Evolutionary conservation across 164 flowering plant genomes (phyloP).

Genomic region (Hamamelis virginiana): DNA sequence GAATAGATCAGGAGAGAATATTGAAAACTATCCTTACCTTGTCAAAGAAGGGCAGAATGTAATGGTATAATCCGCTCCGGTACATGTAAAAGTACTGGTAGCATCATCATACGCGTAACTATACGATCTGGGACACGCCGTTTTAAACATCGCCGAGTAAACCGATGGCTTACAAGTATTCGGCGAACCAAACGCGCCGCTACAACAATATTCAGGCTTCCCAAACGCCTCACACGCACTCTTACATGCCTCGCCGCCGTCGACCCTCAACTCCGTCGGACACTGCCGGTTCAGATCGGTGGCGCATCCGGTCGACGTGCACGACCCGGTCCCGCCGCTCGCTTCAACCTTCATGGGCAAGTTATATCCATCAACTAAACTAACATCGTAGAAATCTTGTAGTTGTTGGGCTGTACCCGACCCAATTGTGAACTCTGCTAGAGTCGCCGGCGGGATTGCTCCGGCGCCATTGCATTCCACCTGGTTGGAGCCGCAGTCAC

Average conservation of each 20-base stretch:
- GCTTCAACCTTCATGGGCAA: conserved; percentile 57
- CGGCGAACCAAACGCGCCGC: conserved; percentile 54
- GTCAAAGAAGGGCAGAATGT: conserved; percentile 63
- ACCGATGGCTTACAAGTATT: conserved; percentile 54
- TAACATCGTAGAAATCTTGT: conserved; percentile 75
- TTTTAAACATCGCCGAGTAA: conserved; percentile 58
- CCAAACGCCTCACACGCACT: conserved; percentile 79
- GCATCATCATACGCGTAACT: conserved; percentile 74
- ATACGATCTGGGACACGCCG: conserved; percentile 63
- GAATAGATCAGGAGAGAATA: no score
- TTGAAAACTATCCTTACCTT: conserved; percentile 26
- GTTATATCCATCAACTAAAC: conserved; percentile 80
- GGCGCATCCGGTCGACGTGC: conserved; percentile 55
- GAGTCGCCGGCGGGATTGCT: conserved; percentile 59
- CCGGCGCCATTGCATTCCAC: conserved; percentile 57
- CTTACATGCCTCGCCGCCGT: conserved; percentile 51
- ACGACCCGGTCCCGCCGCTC: conserved; percentile 46
- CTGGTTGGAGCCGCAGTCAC: conserved; percentile 59
- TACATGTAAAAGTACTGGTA: conserved; percentile 66
- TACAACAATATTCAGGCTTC: conserved; percentile 64
- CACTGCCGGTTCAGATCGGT: conserved; percentile 52
- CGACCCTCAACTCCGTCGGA: conserved; percentile 52
- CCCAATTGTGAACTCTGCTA: conserved; percentile 67
- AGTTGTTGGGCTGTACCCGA: conserved; percentile 20
- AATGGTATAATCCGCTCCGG: conserved; percentile 59